A percentile compares a stretch with the other conserved stretches of the same genome.
Evolutionary conservation across 108 stramenopile genomes (phyloP).

Genomic region (Skeletonema tropicum): DNA sequence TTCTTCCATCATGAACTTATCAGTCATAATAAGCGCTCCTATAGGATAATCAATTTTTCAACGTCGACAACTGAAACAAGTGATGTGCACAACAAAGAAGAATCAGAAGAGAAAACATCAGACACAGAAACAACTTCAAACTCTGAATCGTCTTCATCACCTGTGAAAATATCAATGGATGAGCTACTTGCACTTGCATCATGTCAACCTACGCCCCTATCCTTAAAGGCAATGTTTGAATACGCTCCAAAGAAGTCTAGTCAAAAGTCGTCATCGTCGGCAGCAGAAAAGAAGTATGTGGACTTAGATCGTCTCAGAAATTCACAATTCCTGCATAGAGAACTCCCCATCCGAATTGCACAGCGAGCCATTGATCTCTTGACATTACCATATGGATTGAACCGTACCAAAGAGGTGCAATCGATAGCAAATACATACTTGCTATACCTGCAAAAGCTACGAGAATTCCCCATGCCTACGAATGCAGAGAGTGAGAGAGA

Average conservation of each 20-base stretch:
- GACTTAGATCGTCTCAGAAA: slow-evolving; percentile 74
- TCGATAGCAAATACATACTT: slow-evolving; percentile 78
- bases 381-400: slow-evolving; percentile 82
- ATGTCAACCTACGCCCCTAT: slow-evolving; percentile 77
- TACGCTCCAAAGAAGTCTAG: slow-evolving; percentile 60
- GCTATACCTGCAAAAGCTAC: slow-evolving; percentile 67
- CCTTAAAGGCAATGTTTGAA: slow-evolving; percentile 86
- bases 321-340: slow-evolving; percentile 87
- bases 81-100: not conserved
- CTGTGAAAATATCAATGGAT: slow-evolving; percentile 56
- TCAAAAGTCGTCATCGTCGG: slow-evolving; percentile 24
- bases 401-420: slow-evolving; percentile 63
- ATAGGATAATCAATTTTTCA: not conserved
- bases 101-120: not conserved
- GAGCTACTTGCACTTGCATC: slow-evolving; percentile 74
- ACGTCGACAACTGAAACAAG: not conserved
- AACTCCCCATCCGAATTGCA: slow-evolving; percentile 91
- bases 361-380: slow-evolving; percentile 90
- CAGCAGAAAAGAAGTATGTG: slow-evolving; percentile 22
- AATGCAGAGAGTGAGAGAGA: slow-evolving; percentile 62
- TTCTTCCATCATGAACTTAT: not conserved
- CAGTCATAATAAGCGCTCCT: not conserved
- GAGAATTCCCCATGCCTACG: slow-evolving; percentile 58
- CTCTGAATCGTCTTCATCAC: not conserved
- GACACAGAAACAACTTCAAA: not conserved